Base-by-base conservation (phyloP, 495 filamentous ascomycete species). In the Alectoria sarmentosa region DNA sequence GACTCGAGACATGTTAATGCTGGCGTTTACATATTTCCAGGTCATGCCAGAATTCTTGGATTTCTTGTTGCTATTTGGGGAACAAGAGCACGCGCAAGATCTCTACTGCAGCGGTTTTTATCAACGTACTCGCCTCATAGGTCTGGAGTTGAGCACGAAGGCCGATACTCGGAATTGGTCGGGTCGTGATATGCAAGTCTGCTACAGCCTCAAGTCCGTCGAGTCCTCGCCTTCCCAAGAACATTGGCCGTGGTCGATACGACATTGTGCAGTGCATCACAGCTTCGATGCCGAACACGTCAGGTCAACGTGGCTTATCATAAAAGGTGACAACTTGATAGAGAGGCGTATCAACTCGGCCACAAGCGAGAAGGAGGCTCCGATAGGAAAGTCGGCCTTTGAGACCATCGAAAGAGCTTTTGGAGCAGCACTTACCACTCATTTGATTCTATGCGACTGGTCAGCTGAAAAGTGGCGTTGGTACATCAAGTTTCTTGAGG, bases 381-480 rank as follows among this genome's bases (percentile, higher is more conserved):
- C 57, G n/a, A 42, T 67, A 14, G 71, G 73, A 9, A 60, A 67
- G 2, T 64, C 64, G 17, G 66, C 69, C 5, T 75, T 72, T 59
- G 57, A 62, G 19, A 70, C 69, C 15, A 65, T 67, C 15, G 68
- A 72, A 26, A 58, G 61, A 13, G 70, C 72, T 14, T 75, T 81
- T 55, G 56, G 66, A 30, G 69, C 74, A 17, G 65, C 73, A 21
- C 69, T 82, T 17, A 65, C 70, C 28, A 71, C 69, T 3, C 79
- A 82, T 61, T 60, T 77, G 28, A 68, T 80, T 19, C 59, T 78
- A 21, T 71, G 73, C 44, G 76, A 81, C 48, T 81, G 79, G 79
- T 75, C 76, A 26, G 70, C 61, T 28, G 79, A 81, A 52, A 73
- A 74, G 60, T 82, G 79, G 79, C 66, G 75, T 21, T 78, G 76